These are phyloP conservation scores for Kodamaea ohmeri DNA, from an alignment of 1,139 yeast species.

Conservation along the genomic window DNA sequence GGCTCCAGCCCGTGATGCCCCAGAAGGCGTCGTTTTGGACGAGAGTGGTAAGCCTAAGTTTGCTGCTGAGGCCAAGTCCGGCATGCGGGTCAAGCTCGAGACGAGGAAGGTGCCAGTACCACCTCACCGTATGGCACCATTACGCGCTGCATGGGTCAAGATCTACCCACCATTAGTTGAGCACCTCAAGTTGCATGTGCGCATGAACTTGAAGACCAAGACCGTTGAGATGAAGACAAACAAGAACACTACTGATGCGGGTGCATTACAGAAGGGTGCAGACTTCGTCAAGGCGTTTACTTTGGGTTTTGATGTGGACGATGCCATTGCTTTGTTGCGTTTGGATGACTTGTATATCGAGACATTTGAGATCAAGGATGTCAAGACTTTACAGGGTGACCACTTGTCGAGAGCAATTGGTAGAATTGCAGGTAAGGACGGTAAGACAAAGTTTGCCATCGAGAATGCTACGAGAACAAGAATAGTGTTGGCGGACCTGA, in stretches of 20 bases:
- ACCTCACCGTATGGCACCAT: constrained; percentile 94
- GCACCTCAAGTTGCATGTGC: constrained; percentile 87
- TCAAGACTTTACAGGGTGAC: constrained; percentile 91
- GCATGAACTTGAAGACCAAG: constrained; percentile 85
- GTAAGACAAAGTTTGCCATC: constrained; percentile 96
- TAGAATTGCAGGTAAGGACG: constrained; percentile 99
- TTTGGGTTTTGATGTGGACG: constrained; percentile 94
- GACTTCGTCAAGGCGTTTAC: constrained; percentile 95
- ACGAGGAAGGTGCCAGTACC: constrained; percentile 90
- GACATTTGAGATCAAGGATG: constrained; percentile 95
- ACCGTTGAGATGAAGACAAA: constrained; percentile 85
- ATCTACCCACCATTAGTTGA: constrained; percentile 95
- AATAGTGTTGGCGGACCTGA: constrained; percentile 93
- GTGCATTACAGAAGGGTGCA: constrained; percentile 96
- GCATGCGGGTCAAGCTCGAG: constrained; percentile 75
- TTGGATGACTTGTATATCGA: constrained; percentile 95
- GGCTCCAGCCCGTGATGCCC: constrained; percentile 25
- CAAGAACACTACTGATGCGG: constrained; percentile 79
- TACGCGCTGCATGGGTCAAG: constrained; percentile 86
- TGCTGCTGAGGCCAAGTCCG: constrained; percentile 64
- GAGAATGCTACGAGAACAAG: constrained; percentile 98
- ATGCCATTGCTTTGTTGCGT: constrained; percentile 90
- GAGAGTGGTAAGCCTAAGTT: constrained; percentile 90
- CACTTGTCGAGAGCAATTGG: constrained; percentile 98
- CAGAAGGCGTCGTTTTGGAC: constrained; percentile 66